Base-by-base conservation (phyloP, 257 asterid genomes). In the Solanum dulcamara region DNA sequence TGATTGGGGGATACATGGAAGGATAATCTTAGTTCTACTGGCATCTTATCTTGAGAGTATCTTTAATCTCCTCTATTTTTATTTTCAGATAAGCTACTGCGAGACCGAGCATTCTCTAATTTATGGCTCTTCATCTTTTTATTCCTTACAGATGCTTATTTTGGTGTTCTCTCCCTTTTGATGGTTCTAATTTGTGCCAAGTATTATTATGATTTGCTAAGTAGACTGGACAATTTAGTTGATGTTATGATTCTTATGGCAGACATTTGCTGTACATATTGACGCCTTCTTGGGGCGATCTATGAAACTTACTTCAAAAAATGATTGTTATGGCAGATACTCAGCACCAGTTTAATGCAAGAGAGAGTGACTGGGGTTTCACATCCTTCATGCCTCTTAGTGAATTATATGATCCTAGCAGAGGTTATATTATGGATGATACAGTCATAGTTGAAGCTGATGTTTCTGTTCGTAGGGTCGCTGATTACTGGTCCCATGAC, bases 291-390 rank as follows among this genome's bases (percentile, higher is more conserved):
- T 84, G 80, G 74, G 53, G 53, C 48, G 15, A 62, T 51, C 18
- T 33, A 53, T 24, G 82, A 55, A 74, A 57, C 59, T 74, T n/a
- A 20, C 37, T 26, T 37, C 59, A 14, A 50, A 74, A 51, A n/a
- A 17, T 37, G 55, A 26, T 81, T 38, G 10, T 62, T 44, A 64
- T 85, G 72, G 83, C 91, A 93, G 96, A 91, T 88, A 93, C 94
- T 74, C 94, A 91, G 28, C 96, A 93, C 87, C 94, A 93, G 87
- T 93, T 93, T 89, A 91, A 90, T 86, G 93, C 87, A 86, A 90
- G 96, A 87, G 96, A 91, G 90, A 93, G 93, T 81, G 94, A 93
- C 88, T 93, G 96, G 96, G 96, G 93, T 84, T 92, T 93, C 89
- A 93, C 94, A 38, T 90, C 96, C 51, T 93, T 93, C 90, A 93